A percentile compares a stretch with the other conserved stretches of the same genome.
phyloP scores from a whole-genome alignment of 2,329 filamentous ascomycete species.

The Claviceps paspali region DNA sequence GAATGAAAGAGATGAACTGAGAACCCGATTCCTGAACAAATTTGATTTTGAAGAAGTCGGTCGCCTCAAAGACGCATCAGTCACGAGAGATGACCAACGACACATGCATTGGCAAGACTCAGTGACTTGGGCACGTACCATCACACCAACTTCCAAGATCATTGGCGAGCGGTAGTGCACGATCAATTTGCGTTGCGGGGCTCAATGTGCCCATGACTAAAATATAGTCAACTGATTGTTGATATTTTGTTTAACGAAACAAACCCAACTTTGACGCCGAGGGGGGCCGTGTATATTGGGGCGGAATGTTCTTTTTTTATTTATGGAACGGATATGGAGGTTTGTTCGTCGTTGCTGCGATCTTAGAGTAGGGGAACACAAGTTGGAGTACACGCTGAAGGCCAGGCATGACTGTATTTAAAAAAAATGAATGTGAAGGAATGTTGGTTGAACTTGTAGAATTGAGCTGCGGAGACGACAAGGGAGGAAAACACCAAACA shows the following conservation, averaged over 20 bases:
- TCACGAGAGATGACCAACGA: slow-evolving; percentile 6
- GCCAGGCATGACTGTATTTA: not conserved
- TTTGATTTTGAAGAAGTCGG: slow-evolving; percentile 17
- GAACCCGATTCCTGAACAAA: slow-evolving; percentile 12
- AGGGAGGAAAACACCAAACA: not conserved
- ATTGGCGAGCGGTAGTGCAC: not conserved
- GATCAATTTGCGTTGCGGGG: no score
- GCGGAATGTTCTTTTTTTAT: not conserved
- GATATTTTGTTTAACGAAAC: not conserved
- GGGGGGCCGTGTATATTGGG: not conserved
- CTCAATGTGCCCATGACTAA: no score
- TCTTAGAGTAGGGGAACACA: not conserved
- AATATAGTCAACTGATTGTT: no score
- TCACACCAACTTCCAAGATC: slow-evolving; percentile 6
- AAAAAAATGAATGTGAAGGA: no score
- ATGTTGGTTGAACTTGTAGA: not conserved
- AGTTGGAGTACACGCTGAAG: not conserved
- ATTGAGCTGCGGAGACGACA: not conserved
- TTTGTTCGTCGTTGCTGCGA: not conserved
- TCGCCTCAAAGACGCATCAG: slow-evolving; percentile 11
- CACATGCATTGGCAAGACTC: slow-evolving; percentile 16
- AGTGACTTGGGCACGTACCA: slow-evolving; percentile 15
- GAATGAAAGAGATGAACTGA: slow-evolving; percentile 7
- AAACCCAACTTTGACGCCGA: not conserved
- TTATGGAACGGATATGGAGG: not conserved